phyloP scores from a whole-genome alignment of 2,329 filamentous ascomycete species.

The Diaporthe longicolla region DNA sequence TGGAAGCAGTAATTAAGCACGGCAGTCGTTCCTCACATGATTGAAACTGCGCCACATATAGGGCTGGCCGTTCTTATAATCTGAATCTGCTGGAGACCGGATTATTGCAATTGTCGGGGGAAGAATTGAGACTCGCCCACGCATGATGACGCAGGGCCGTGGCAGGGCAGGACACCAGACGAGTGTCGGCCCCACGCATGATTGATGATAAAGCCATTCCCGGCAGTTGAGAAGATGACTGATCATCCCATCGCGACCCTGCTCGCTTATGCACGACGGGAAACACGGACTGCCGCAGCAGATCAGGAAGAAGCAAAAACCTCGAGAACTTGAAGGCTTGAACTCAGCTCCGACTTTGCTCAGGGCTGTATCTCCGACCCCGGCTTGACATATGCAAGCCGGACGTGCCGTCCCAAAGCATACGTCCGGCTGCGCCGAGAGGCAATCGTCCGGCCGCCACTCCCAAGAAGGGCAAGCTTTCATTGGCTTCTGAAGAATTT shows the following conservation, averaged over 20 bases:
- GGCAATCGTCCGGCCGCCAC: too few relatives aligned
- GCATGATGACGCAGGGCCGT: background rate
- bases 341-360: too few relatives aligned
- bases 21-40: background rate
- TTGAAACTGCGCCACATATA: background rate
- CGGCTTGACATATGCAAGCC: slow-evolving; percentile 15
- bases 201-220: background rate
- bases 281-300: slow-evolving; percentile 20
- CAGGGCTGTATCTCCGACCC: background rate
- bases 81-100: background rate
- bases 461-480: background rate
- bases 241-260: slow-evolving; percentile 12
- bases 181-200: background rate
- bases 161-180: background rate
- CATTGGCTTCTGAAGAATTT: background rate
- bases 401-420: background rate
- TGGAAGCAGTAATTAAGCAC: background rate
- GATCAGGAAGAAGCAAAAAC: background rate
- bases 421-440: background rate
- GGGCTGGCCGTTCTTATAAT: background rate
- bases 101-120: background rate
- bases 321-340: background rate
- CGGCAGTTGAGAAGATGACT: slow-evolving; percentile 9
- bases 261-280: slow-evolving; percentile 12
- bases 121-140: background rate